Evolutionary conservation across 75 land plant species (phyloP), one percentile per base, ranked within the genome.

Genomic region (Pinus tabuliformis): DNA sequence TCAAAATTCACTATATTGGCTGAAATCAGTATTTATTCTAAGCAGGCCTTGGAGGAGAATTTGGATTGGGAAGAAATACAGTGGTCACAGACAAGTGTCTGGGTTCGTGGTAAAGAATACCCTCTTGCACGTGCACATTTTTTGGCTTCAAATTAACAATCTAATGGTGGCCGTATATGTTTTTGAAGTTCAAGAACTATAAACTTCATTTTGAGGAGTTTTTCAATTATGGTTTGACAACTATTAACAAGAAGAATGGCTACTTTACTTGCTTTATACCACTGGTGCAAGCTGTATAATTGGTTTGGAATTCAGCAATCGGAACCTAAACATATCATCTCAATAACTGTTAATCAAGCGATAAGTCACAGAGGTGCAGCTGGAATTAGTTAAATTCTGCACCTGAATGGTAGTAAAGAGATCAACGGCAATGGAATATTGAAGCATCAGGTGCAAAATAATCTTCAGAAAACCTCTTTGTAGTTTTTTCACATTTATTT

Each of bases 81-180:
- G 74, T 95, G 98, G 98, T 91, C 98, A 22, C 93, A 90, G 74
- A 88, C 89, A 56, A 89, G 98, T 21, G 96, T 95, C 66, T 93
- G 93, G 90, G 84, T 95, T 33, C 90, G 89, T 22, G 96, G 90
- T 20, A 91, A 91, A 76, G 93, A 93, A 62, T 95, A 91, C 59
- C 49, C 59, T 3, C 91, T 95, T 68, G 96, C 90, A 16, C 77
- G 92, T 61, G 98, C 86, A 45, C 98, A 95, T 76, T 95, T 95
- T 78, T 76, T 93, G 11, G 86, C 93, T 56, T 86, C 86, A 58
- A 84, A 85, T 63, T 82, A 81, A 42, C 59, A 16, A 13, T 3
- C 11, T 22, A 56, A 39, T 37, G 37, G 33, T 63, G 71, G 49
- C 22, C 20, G 71, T 8, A 30, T 63, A 30, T 63, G 15, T 63